phyloP scores from a whole-genome alignment of 805 yeast species.

The Kodamaea leandrae region DNA sequence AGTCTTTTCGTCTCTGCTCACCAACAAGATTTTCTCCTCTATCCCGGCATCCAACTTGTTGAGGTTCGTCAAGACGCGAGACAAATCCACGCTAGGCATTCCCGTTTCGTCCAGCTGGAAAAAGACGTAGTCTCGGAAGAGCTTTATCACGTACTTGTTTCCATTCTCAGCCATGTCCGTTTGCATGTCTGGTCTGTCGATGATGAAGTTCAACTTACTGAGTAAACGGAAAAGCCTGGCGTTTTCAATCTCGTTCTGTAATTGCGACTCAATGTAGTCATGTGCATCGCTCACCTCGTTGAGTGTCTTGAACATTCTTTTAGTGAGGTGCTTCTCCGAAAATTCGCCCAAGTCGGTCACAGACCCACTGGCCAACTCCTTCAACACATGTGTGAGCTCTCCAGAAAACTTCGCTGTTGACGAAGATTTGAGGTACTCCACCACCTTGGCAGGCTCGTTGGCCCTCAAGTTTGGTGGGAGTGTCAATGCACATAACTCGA shows the following conservation, averaged over 20 bases:
- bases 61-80: slow-evolving; percentile 72
- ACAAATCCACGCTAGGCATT: slow-evolving; percentile 73
- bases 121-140: slow-evolving; percentile 83
- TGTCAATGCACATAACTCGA: slow-evolving; percentile 49
- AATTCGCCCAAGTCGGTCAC: slow-evolving; percentile 22
- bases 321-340: slow-evolving; percentile 22
- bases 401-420: slow-evolving; percentile 32
- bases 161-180: slow-evolving; percentile 70
- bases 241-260: slow-evolving; percentile 79
- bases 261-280: slow-evolving; percentile 59
- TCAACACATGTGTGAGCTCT: slow-evolving; percentile 44
- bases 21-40: slow-evolving; percentile 76
- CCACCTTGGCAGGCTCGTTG: slow-evolving; percentile 11
- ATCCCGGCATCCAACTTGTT: slow-evolving; percentile 92
- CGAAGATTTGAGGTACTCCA: slow-evolving; percentile 16
- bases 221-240: slow-evolving; percentile 80
- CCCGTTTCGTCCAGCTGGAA: slow-evolving; percentile 80
- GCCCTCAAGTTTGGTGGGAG: slow-evolving; percentile 27
- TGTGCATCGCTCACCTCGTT: slow-evolving; percentile 50
- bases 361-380: slow-evolving; percentile 14
- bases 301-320: slow-evolving; percentile 43
- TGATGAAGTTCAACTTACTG: slow-evolving; percentile 74
- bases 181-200: slow-evolving; percentile 65
- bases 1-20: slow-evolving; percentile 79
- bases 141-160: slow-evolving; percentile 54